Evolutionary conservation across 1,284 basidiomycete species (phyloP).

Genomic region (Hortiboletus rubellus): DNA sequence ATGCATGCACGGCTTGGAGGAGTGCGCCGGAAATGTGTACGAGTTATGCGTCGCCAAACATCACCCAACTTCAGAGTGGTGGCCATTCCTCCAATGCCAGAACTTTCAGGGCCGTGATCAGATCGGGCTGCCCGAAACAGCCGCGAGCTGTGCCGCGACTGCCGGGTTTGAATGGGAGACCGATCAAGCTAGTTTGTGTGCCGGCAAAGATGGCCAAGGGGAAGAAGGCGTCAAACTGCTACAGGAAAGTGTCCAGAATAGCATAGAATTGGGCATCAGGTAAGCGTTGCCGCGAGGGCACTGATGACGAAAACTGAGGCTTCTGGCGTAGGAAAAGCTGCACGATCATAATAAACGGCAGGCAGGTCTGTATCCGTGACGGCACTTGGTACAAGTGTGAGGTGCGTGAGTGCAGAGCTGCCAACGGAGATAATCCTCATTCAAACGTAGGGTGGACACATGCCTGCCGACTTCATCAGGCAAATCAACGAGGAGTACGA

Average conservation of each 20-base stretch:
- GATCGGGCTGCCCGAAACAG: constrained; percentile 68
- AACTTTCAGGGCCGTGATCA: constrained; percentile 66
- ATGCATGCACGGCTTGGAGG: constrained; percentile 76
- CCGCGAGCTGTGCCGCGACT: constrained; percentile 61
- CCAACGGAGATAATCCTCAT: constrained; percentile 29
- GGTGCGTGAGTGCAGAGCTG: constrained; percentile 47
- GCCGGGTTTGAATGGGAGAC: constrained; percentile 69
- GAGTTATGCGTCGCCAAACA: constrained; percentile 76
- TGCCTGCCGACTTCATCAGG: constrained; percentile 68
- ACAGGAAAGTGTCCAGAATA: constrained; percentile 55
- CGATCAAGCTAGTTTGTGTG: constrained; percentile 58
- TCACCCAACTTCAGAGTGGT: constrained; percentile 56
- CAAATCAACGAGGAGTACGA: constrained; percentile 79
- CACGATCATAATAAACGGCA: constrained; percentile 74
- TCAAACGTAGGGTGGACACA: constrained; percentile 66
- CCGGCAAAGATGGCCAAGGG: constrained; percentile 57
- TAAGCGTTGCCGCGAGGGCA: constrained; percentile 36
- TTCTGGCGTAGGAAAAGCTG: constrained; percentile 67
- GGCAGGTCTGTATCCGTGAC: constrained; percentile 75
- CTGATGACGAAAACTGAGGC: constrained; percentile 8
- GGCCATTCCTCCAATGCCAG: constrained; percentile 75
- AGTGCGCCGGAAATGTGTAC: constrained; percentile 87
- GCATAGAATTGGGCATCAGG: constrained; percentile 54
- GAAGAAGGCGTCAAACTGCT: constrained; percentile 63
- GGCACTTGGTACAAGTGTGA: constrained; percentile 81